Evolutionary conservation across 768 basidiomycete genomes (phyloP).

Genomic region (Rhizopogon vinicolor): DNA sequence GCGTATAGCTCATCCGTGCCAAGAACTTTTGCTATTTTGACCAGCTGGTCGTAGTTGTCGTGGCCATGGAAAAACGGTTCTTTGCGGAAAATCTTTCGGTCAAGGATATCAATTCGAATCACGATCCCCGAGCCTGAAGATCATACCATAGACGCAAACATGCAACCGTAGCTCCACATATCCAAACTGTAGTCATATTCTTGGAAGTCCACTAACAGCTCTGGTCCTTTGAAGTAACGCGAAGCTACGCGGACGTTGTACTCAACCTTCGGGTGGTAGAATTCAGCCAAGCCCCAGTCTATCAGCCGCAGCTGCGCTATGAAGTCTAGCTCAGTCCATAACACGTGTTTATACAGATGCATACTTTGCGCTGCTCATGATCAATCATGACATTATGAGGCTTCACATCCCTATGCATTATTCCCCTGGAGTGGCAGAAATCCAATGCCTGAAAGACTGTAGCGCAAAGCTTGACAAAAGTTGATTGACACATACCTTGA

Average conservation of each 20-base stretch:
- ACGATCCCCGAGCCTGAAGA: neutral
- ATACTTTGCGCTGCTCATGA: constrained; percentile 90
- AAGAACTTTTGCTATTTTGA: constrained; percentile 96
- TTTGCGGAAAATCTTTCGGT: constrained; percentile 88
- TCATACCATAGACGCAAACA: constrained; percentile 96
- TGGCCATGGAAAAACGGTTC: constrained; percentile 99
- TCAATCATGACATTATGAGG: constrained; percentile 99
- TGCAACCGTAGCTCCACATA: constrained; percentile 99
- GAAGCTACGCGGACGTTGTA: constrained; percentile 98
- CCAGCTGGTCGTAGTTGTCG: constrained; percentile 97
- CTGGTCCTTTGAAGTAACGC: constrained; percentile 97
- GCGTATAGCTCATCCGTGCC: constrained; percentile 93
- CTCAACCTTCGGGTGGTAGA: constrained; percentile 96
- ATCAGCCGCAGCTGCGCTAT: constrained; percentile 78
- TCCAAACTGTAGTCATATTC: constrained; percentile 98
- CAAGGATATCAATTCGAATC: neutral
- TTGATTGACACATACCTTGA: constrained; percentile 56
- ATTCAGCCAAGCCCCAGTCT: constrained; percentile 98
- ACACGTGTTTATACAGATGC: constrained; percentile 10
- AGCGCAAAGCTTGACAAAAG: constrained; percentile 1
- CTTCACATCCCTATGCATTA: constrained; percentile 98
- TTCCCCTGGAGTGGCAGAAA: constrained; percentile 97
- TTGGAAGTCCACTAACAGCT: constrained; percentile 95
- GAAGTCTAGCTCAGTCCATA: neutral
- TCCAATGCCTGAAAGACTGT: constrained; percentile 69